Evolutionary conservation across 192 early-diverging fungal genomes (phyloP).

Genomic region (Ambispora gerdemannii): DNA sequence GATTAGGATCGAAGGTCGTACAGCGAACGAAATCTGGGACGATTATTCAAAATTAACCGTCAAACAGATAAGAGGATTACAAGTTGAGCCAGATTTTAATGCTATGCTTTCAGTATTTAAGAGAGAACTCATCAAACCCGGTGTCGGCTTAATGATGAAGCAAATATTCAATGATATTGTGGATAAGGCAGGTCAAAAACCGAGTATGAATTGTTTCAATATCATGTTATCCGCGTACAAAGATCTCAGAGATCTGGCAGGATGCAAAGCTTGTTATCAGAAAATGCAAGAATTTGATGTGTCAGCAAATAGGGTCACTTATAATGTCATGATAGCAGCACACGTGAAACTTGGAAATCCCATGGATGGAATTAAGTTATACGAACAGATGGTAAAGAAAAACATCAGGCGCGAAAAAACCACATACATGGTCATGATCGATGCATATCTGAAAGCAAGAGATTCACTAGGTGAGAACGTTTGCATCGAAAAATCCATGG

Average conservation of each 20-base stretch:
- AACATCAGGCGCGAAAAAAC: background rate
- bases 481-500: background rate
- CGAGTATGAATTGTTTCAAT: background rate
- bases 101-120: background rate
- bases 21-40: background rate
- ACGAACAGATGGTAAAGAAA: constrained; percentile 5
- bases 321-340: constrained; percentile 33
- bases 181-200: background rate
- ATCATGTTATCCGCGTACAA: constrained; percentile 16
- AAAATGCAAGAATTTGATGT: constrained; percentile 23
- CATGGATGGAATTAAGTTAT: background rate
- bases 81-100: background rate
- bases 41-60: background rate
- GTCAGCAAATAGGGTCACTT: constrained; percentile 15
- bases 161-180: background rate
- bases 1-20: background rate
- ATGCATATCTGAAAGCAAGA: background rate
- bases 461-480: background rate
- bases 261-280: constrained; percentile 1
- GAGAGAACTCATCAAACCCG: background rate
- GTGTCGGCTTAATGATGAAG: background rate
- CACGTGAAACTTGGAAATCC: background rate
- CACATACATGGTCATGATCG: constrained; percentile 2
- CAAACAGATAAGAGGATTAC: background rate
- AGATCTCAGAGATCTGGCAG: constrained; percentile 2